Conservation (phyloP, 495 filamentous ascomycete genomes). For the Xylaria sp. region DNA sequence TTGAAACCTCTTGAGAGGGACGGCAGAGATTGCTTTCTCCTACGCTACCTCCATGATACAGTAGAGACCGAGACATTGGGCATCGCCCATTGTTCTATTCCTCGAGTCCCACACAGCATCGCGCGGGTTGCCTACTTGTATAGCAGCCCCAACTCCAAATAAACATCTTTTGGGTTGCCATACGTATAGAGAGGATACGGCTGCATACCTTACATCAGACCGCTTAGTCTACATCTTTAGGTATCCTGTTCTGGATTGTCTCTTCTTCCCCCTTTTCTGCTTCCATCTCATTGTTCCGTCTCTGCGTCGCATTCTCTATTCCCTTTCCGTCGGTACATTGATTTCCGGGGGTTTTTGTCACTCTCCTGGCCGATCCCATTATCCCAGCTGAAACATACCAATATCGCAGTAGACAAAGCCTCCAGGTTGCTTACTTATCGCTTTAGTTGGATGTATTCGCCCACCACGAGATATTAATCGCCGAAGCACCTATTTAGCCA, state of each 20-base stretch:
- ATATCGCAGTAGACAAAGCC: neutral
- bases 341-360: constrained; percentile 2
- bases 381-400: neutral
- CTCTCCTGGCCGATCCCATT: neutral
- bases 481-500: neutral
- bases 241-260: neutral
- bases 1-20: neutral
- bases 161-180: neutral
- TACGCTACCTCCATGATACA: no score
- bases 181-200: neutral
- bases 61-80: neutral
- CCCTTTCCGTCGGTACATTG: constrained; percentile 3
- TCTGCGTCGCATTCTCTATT: neutral
- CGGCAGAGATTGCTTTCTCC: neutral
- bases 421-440: neutral
- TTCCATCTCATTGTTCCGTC: constrained; percentile 1
- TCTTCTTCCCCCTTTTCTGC: neutral
- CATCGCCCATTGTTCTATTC: constrained; percentile 10
- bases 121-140: neutral
- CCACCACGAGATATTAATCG: neutral
- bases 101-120: neutral
- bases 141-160: neutral
- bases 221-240: neutral
- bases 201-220: neutral
- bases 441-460: neutral